phyloP scores from a whole-genome alignment of 2,329 filamentous ascomycete species.

The Hortaea sp. region DNA sequence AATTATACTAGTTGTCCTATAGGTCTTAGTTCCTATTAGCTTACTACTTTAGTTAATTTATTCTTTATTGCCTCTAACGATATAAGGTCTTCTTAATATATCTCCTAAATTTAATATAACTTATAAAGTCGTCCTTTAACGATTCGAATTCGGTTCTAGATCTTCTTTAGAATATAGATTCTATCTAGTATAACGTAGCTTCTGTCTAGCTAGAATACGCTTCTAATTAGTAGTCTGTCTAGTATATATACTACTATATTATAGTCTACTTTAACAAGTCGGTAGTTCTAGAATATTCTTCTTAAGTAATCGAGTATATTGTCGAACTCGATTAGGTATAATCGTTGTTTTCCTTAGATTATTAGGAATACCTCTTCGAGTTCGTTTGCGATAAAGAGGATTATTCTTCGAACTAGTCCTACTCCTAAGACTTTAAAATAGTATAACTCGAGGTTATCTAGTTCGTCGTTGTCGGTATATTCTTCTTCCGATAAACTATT shows the following conservation, averaged over 20 bases:
- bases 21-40: neutral
- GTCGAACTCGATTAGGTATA: constrained; percentile 1
- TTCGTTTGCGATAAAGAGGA: too few species aligned
- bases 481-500: too few species aligned
- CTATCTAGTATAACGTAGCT: constrained; percentile 4
- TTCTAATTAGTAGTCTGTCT: constrained; percentile 5
- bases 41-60: neutral
- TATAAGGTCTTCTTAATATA: neutral
- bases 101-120: neutral
- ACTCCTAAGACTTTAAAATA: too few species aligned
- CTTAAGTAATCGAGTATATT: constrained; percentile 1
- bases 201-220: constrained; percentile 1
- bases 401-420: too few species aligned
- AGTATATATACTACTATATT: neutral
- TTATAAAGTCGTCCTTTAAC: constrained; percentile 1
- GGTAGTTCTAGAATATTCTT: constrained; percentile 6
- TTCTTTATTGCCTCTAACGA: neutral
- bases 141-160: neutral
- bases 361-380: too few species aligned
- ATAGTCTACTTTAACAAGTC: constrained; percentile 1
- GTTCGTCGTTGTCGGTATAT: too few species aligned
- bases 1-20: neutral
- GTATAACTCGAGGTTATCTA: too few species aligned
- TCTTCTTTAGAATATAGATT: constrained; percentile 1
- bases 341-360: neutral